Conservation (phyloP, 2,329 filamentous ascomycete genomes). For the Anisogramma anomala region DNA sequence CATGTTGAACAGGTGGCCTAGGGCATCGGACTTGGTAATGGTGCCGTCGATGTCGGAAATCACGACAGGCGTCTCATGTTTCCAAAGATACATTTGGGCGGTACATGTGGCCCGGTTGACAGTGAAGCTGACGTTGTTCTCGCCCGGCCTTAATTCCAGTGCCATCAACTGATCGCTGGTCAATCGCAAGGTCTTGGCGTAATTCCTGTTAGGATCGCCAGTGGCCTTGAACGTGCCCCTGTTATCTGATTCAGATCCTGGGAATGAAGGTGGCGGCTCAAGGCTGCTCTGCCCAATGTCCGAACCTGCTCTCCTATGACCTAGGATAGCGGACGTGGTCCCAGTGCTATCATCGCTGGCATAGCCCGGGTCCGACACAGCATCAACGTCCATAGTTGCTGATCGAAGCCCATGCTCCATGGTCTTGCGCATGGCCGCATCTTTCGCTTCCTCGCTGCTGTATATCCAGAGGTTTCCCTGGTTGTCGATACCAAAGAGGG, state of each 20-base stretch:
- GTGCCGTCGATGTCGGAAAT: conserved; percentile 98
- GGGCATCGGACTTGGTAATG: conserved; percentile 92
- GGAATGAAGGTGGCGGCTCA: conserved; percentile 58
- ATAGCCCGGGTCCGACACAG: conserved; percentile 85
- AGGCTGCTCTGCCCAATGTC: conserved; percentile 42
- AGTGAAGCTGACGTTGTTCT: conserved; percentile 90
- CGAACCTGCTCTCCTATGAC: conserved; percentile 56
- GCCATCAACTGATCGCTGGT: conserved; percentile 92
- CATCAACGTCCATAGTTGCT: conserved; percentile 56
- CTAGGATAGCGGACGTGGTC: conserved; percentile 34
- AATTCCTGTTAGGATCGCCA: conserved; percentile 65
- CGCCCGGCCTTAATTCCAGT: conserved; percentile 68
- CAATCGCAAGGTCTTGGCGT: conserved; percentile 88
- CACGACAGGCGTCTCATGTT: conserved; percentile 79
- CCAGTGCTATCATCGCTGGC: conserved; percentile 74
- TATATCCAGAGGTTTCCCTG: conserved; percentile 99
- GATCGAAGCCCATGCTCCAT: conserved; percentile 39
- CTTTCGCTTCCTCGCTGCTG: conserved; percentile 91
- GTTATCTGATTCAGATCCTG: no score
- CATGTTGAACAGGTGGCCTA: conserved; percentile 91
- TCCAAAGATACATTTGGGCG: conserved; percentile 91
- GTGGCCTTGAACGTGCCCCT: conserved; percentile 27
- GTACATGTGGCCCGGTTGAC: conserved; percentile 89
- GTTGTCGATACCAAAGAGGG: conserved; percentile 88
- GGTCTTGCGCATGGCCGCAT: conserved; percentile 63